A percentile compares a stretch with the other conserved stretches of the same genome.
These are phyloP conservation scores for Phytomonas sp. DNA, from an alignment of 208 protist species.

Conservation along the genomic window DNA sequence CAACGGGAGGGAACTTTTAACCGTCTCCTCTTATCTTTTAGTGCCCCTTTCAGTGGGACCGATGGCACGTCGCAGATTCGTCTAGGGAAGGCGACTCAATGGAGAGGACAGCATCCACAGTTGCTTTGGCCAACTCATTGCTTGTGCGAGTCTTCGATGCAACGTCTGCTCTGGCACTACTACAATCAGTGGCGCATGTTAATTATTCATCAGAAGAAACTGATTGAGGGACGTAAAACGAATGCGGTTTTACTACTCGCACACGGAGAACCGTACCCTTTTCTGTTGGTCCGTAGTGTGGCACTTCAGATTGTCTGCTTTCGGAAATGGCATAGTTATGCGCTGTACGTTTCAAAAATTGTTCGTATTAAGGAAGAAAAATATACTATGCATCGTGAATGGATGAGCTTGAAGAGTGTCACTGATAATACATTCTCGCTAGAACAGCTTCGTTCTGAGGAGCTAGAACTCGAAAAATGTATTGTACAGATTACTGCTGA, in stretches of 20 bases:
- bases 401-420: conserved; percentile 32
- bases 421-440: conserved; percentile 24
- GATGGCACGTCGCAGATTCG: neutral
- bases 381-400: conserved; percentile 47
- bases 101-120: neutral
- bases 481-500: conserved; percentile 5
- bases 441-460: conserved; percentile 19
- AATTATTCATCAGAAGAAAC: conserved; percentile 2
- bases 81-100: neutral
- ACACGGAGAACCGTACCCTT: conserved; percentile 11
- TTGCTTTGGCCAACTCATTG: neutral
- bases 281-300: conserved; percentile 27
- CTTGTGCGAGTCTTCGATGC: neutral
- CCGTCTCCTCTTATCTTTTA: conserved; percentile 2
- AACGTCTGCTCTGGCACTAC: conserved; percentile 14
- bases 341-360: conserved; percentile 24
- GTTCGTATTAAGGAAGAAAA: conserved; percentile 38
- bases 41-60: neutral
- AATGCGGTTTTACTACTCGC: neutral
- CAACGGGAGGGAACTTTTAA: neutral
- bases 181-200: conserved; percentile 29
- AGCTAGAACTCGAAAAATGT: conserved; percentile 11
- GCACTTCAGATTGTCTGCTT: conserved; percentile 34
- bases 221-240: neutral
- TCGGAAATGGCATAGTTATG: conserved; percentile 38